Base-by-base conservation (phyloP, 805 yeast genomes). In the Yueomyces sinensis region DNA sequence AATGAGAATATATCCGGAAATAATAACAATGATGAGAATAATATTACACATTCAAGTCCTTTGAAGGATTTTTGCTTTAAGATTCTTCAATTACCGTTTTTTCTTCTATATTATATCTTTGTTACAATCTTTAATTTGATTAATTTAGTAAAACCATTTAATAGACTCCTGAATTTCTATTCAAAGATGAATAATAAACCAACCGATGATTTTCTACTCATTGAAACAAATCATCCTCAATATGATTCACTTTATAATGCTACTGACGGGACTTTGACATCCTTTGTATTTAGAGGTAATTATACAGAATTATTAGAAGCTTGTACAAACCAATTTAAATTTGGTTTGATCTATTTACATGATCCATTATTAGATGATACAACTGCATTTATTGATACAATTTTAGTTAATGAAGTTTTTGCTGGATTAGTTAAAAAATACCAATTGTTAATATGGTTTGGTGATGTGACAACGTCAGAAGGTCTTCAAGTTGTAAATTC, bases 401-500 rank as follows among this genome's bases (percentile, higher is more conserved):
- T 83, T 3, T 52, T 84, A 32, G 58, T 74, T 30, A 63, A 70
- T 38, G 66, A 63, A 3, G 55, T 52, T 18, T 72, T 82, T 35
- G 58, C 70, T 13, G 54, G 62, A 27, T 62, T 66, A 45, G 49
- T 74, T 35, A 58, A 57, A 16, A 67, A 69, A 16, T 68, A 66
- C 32, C 68, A 81, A 31, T 52, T 77, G 2, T 43, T 82, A 3
- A 57, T 82, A 2, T 89, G 97, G 97, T 94, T 87, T 29, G 95
- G 95, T 7, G 78, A 82, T 49, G 71, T 80, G 17, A 68, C 70
- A n/a, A 74, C 75, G 37, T 73, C 86, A 16, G 97, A 89, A 54
- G 82, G 89, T 1, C 76, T 72, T 49, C 94, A 83, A 46, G 76
- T 84, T 13, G 80, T 94, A 0, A 76, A 80, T 48, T 74, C 78